Base-by-base conservation (phyloP, 169 alveolate genomes). In the Plasmodium fragile region DNA sequence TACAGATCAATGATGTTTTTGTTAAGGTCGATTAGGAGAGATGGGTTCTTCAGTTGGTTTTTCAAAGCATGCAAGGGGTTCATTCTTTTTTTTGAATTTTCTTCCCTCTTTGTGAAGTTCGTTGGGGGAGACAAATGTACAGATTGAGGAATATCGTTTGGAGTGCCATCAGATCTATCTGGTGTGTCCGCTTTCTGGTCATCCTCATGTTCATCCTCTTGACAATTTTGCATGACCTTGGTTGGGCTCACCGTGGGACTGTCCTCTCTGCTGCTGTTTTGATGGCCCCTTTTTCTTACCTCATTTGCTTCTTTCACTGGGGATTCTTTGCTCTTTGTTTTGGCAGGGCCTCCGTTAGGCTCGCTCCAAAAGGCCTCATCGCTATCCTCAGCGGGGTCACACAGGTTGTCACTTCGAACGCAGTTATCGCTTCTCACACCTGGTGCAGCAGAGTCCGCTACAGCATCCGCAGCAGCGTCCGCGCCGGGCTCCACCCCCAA, bases 1-100 rank as follows among this genome's bases (percentile, higher is more conserved):
- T 89, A 89, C 49, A 80, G 65, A 79, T 72, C 78, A 10, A 89
- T 43, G 4, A 79, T 78, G 30, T 78, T 79, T 28, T 89, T 69
- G 34, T 89, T 70, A 7, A 89, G 1, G 36, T 89, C 83, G 22
- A 89, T 89, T 22, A 78, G 13, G 25, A 89, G 73, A 79, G 81
- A 89, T 18, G 71, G 45, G 28, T 89, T 89, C 49, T 8, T 79
- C 28, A 79, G 8, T 22, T 70, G 71, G 8, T 34, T 89, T 43
- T 89, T 77, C 59, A 89, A 45, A 4, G 52, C 10, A 13, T 65
- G 39, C 53, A 89, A 28, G 0, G 81, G 77, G 34, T n/a, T 59
- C 13, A 36, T 28, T 55, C 69, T 89, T 22, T 41, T 80, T 43
- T 5, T 78, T 11, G 8, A 41, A 13, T 55, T 22, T 3, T 30